phyloP scores from a whole-genome alignment of 2,329 filamentous ascomycete species.

The Penicillium sp. region DNA sequence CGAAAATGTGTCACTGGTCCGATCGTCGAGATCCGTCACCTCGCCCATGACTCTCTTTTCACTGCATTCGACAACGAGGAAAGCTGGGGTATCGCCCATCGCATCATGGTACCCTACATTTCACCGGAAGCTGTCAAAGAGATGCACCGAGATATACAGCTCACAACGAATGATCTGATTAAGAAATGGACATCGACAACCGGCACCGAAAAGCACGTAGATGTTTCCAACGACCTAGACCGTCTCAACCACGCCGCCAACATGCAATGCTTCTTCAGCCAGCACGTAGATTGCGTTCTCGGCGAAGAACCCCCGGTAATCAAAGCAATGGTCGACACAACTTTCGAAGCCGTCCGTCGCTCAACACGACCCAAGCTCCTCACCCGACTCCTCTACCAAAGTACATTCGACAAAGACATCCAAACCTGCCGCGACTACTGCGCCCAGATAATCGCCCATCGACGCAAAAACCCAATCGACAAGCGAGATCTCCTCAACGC shows the following conservation, averaged over 20 bases:
- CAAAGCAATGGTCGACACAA: conserved; percentile 54
- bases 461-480: conserved; percentile 52
- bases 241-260: conserved; percentile 53
- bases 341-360: conserved; percentile 55
- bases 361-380: conserved; percentile 51
- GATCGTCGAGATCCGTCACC: conserved; percentile 56
- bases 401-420: conserved; percentile 55
- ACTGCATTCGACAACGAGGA: conserved; percentile 50
- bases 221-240: conserved; percentile 51
- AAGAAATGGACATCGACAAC: conserved; percentile 47
- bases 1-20: conserved; percentile 49
- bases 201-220: conserved; percentile 40
- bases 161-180: conserved; percentile 50
- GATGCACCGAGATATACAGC: conserved; percentile 50
- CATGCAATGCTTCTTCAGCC: conserved; percentile 51
- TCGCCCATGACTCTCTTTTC: conserved; percentile 64
- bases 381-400: conserved; percentile 52
- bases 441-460: conserved; percentile 55
- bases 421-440: conserved; percentile 54
- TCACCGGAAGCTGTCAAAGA: conserved; percentile 39
- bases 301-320: conserved; percentile 51
- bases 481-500: conserved; percentile 60
- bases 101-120: conserved; percentile 47
- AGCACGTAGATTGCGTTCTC: conserved; percentile 47
- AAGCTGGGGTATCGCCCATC: conserved; percentile 63